Evolutionary conservation across 1,139 yeast species (phyloP), one percentile per base, ranked within the genome.

Genomic region (Kodamaea plutei): DNA sequence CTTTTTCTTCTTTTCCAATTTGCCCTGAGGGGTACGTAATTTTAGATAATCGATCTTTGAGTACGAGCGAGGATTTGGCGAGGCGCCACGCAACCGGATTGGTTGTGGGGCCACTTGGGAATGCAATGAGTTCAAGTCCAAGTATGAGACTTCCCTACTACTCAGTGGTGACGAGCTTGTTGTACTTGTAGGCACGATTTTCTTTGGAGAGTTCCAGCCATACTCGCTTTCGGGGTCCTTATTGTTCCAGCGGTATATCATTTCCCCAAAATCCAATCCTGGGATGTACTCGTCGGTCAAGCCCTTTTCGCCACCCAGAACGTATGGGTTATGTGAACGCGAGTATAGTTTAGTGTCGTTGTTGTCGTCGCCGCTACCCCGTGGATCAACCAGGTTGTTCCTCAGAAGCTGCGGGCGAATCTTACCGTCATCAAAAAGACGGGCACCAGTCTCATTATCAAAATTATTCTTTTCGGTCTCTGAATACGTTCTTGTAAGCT

Each of bases 241-340:
- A 12, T 45, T 44, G 35, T 56, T 57, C 74, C 74, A 68, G 31
- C 56, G 51, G 40, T 56, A 57, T 2, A 67, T 46, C 52, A 64
- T 56, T 26, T 66, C 64, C 12, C 68, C 63, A 44, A 74, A 76
- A 41, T 73, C 75, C 25, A 81, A 58, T 16, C 79, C 84, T 0
- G 88, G 88, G 10, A 81, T 70, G 45, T 80, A 81, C 47, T 82
- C 89, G 50, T 81, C 89, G 45, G 78, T 81, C 41, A 80, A 59
- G 1, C 84, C 85, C 11, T 29, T 26, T 9, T 24, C 24, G 9
- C 42, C 46, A 14, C 39, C 45, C 10, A 40, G 45, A 6, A 47
- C 37, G 22, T 43, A 40, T 25, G 52, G 58, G 33, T 55, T 52
- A 36, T 62, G 66, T 4, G 65, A 58, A 23, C 55, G 45, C 15